Conservation (phyloP, 1,284 basidiomycete species). For the Trichosporon ovoides region DNA sequence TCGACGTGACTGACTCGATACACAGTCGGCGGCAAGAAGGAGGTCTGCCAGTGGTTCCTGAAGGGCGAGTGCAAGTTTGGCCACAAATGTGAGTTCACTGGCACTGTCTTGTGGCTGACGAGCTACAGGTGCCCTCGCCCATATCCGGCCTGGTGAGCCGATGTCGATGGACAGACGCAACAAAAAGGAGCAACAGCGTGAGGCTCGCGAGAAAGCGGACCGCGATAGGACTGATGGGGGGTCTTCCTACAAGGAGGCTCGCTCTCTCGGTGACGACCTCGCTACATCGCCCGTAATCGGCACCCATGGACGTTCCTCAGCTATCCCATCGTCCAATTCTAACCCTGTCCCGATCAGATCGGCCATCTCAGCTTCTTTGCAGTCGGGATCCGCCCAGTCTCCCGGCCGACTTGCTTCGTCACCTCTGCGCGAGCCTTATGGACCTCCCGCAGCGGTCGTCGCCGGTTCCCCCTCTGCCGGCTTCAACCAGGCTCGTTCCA, state of each 20-base stretch:
- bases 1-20: conserved; percentile 10
- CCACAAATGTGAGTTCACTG: conserved; percentile 67
- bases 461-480: conserved; percentile 40
- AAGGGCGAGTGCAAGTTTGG: conserved; percentile 92
- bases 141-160: conserved; percentile 86
- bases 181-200: conserved; percentile 87
- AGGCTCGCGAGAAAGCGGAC: conserved; percentile 43
- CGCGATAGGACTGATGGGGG: neutral
- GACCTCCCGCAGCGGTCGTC: conserved; percentile 35
- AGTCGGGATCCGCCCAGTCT: conserved; percentile 23
- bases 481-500: conserved; percentile 30
- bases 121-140: conserved; percentile 67
- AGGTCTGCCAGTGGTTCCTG: conserved; percentile 85
- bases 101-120: neutral
- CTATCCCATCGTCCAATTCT: conserved; percentile 17
- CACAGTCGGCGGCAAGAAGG: conserved; percentile 71
- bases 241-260: conserved; percentile 5
- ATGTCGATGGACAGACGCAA: conserved; percentile 96
- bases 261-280: conserved; percentile 11
- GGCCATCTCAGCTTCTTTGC: conserved; percentile 36
- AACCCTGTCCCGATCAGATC: conserved; percentile 44
- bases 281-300: conserved; percentile 10
- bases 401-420: conserved; percentile 30
- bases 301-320: neutral
- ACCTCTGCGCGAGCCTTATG: conserved; percentile 43